These are phyloP conservation scores for Phytophthora pini DNA, from an alignment of 352 stramenopile genomes.

Conservation along the genomic window DNA sequence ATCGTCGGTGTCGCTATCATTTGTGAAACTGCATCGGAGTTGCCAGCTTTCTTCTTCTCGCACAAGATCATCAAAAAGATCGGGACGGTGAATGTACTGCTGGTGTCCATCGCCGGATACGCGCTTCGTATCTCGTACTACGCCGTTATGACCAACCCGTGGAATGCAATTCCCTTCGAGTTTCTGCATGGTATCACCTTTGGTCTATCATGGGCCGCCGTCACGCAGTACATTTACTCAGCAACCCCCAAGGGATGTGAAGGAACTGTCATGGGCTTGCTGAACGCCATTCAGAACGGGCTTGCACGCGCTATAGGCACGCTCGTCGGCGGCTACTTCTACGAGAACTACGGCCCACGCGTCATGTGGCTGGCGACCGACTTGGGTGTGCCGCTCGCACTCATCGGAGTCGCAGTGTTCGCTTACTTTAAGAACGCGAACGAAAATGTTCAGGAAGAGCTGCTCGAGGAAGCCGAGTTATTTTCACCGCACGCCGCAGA, in stretches of 20 bases:
- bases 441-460: constrained; percentile 40
- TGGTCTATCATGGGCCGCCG: constrained; percentile 64
- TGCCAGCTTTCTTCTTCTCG: constrained; percentile 79
- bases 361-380: constrained; percentile 71
- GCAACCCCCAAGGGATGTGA: constrained; percentile 58
- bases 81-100: constrained; percentile 64
- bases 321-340: constrained; percentile 74
- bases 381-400: constrained; percentile 65
- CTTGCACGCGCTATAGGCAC: constrained; percentile 62
- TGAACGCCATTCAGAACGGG: constrained; percentile 76
- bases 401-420: constrained; percentile 61
- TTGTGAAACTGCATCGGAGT: constrained; percentile 63
- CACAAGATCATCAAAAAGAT: constrained; percentile 63
- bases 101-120: constrained; percentile 59
- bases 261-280: constrained; percentile 72
- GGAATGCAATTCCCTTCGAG: constrained; percentile 75
- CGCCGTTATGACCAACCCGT: constrained; percentile 64
- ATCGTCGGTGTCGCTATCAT: constrained; percentile 56
- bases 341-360: constrained; percentile 62
- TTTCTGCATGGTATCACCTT: constrained; percentile 78
- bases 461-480: constrained; percentile 30
- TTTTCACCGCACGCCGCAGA: constrained; percentile 27
- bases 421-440: constrained; percentile 58
- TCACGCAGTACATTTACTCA: constrained; percentile 74
- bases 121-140: constrained; percentile 69